Conservation (phyloP, 139 green algal species). For the Closterium sp. region DNA sequence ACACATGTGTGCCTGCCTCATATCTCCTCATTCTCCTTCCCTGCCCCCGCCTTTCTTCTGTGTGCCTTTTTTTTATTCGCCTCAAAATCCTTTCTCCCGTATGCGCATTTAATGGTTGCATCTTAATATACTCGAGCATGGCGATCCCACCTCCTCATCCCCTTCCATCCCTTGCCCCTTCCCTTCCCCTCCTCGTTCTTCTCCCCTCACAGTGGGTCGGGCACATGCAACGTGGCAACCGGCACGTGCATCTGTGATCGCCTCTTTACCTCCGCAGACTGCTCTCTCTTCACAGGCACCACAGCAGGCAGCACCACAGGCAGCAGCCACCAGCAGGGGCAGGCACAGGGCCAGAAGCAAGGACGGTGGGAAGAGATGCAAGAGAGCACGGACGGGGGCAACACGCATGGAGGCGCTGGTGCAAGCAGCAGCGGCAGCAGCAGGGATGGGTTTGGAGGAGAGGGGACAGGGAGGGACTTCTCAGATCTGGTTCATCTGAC, state of each 20-base stretch:
- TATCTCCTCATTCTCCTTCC: too few species aligned
- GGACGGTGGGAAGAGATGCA: too few species aligned
- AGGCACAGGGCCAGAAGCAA: background rate
- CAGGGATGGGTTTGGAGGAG: too few species aligned
- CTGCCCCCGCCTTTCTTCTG: too few species aligned
- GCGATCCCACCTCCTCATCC: too few species aligned
- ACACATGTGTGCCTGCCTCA: too few species aligned
- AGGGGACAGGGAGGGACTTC: background rate
- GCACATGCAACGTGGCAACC: slow-evolving; percentile 42
- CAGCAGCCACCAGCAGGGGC: background rate
- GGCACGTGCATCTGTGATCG: slow-evolving; percentile 41
- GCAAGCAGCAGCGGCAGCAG: background rate
- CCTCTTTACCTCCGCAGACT: slow-evolving; percentile 44
- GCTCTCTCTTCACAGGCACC: background rate
- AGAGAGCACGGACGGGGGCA: background rate
- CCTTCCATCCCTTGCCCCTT: background rate
- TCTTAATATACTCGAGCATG: too few species aligned
- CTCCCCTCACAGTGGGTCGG: slow-evolving; percentile 15
- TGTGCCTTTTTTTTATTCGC: too few species aligned
- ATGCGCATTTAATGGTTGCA: too few species aligned
- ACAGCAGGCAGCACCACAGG: background rate
- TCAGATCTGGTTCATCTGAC: background rate
- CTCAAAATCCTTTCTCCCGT: too few species aligned
- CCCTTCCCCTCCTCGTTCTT: background rate
- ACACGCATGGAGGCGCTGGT: background rate